Percentiles rank a stretch among this genome's conserved stretches.
These are phyloP conservation scores for Tricholoma sp. DNA, from an alignment of 768 basidiomycete genomes.

Conservation along the genomic window DNA sequence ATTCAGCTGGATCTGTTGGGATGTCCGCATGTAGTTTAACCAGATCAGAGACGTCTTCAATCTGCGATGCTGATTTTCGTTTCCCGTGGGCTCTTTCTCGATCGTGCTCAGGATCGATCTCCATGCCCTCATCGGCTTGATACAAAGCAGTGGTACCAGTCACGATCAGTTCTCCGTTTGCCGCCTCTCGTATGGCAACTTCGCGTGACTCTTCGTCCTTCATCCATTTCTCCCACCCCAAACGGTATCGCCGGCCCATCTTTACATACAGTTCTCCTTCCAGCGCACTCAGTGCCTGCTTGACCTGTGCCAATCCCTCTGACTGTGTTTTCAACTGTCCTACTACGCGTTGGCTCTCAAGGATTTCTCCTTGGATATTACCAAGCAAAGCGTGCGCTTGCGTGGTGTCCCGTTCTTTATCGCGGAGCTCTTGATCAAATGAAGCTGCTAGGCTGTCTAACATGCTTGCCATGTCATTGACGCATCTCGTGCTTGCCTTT, in stretches of 20 bases:
- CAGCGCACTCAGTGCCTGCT: slow-evolving; percentile 51
- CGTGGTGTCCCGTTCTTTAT: slow-evolving; percentile 86
- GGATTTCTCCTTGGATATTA: slow-evolving; percentile 87
- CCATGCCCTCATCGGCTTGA: slow-evolving; percentile 42
- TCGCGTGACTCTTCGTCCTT: slow-evolving; percentile 81
- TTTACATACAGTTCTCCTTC: slow-evolving; percentile 63
- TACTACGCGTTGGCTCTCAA: slow-evolving; percentile 77
- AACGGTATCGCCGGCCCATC: slow-evolving; percentile 76
- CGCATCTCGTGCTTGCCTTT: slow-evolving; percentile 77
- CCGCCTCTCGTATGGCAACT: slow-evolving; percentile 55
- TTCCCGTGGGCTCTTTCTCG: slow-evolving; percentile 51
- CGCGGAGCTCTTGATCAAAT: slow-evolving; percentile 87
- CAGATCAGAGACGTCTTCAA: slow-evolving; percentile 64
- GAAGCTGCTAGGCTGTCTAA: slow-evolving; percentile 83
- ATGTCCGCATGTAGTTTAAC: slow-evolving; percentile 50
- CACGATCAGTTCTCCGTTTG: slow-evolving; percentile 50
- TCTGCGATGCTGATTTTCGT: slow-evolving; percentile 40
- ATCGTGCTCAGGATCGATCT: slow-evolving; percentile 30
- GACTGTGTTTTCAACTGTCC: slow-evolving; percentile 64
- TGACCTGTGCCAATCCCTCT: slow-evolving; percentile 57
- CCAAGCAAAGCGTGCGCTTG: slow-evolving; percentile 84
- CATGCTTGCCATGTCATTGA: slow-evolving; percentile 81
- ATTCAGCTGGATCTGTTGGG: slow-evolving; percentile 50
- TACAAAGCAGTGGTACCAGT: slow-evolving; percentile 42
- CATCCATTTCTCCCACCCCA: slow-evolving; percentile 93